Base-by-base conservation (phyloP, 2,329 filamentous ascomycete species). In the Epichloe baconii region DNA sequence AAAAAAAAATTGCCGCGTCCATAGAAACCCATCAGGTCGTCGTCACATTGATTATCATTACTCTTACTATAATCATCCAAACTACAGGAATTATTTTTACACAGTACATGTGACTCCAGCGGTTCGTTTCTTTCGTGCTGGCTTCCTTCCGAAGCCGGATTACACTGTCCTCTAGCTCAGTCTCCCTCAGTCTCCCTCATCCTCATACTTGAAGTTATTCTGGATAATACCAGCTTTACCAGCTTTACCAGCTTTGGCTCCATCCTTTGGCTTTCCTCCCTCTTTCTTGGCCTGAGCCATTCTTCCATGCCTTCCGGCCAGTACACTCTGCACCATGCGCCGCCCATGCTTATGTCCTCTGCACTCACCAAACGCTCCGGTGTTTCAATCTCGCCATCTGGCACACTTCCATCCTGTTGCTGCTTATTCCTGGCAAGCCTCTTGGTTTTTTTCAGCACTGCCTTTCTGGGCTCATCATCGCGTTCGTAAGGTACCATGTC, bases 231-330 rank as follows among this genome's bases (percentile, higher is more conserved):
- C 17, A 17, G 17, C 17, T 17, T 17, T 17, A 40, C 63, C 66
- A 45, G 54, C 61, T 2, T 60, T 61, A 40, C 63, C 66, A 44
- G 54, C 61, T 2, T 60, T 61, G 5, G 58, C 58, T 7, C 46
- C 59, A 46, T 58, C 64, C 51, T 66, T 71, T 57, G 67, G 76
- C 67, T 69, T 83, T 64, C 65, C 55, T 83, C 77, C 52, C 81
- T 77, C 70, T 95, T 96, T 78, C 23, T 83, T 0, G 89, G 88
- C 51, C 83, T 76, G 21, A 96, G 70, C 88, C 89, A 96, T 55
- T 94, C 86, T 64, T 95, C 90, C 81, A 89, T 88, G 0, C 87
- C 87, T 1, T 80, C 75, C 0, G 89, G 90, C 90, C 91, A 96
- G 64, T 94, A 96, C 0, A 96, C 91, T 42, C 90, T 74, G 47